Base-by-base conservation (phyloP, 768 basidiomycete genomes). In the Lentinus tigrinus region DNA sequence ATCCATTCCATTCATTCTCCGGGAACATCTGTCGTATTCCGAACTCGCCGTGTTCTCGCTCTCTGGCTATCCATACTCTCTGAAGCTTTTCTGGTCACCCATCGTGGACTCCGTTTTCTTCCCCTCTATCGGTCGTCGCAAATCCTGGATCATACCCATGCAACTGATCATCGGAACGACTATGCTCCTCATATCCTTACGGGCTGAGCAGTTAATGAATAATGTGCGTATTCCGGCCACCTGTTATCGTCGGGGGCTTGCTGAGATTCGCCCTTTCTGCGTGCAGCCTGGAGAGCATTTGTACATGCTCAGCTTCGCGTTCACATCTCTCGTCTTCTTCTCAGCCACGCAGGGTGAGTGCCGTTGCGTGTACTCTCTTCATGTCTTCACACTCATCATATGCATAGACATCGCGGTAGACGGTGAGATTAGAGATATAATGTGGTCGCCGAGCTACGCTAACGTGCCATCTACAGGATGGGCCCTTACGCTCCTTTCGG, bases 111-210 rank as follows among this genome's bases (percentile, higher is more conserved):
- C 96, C 2, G 77, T 89, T 62, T 99, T 89, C 72, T 78, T 89
- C 66, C 75, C 84, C 37, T 87, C 84, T 40, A 64, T 95, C 61
- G 97, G 97, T n/a, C 87, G 97, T 49, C 81, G 97, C 62, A 99
- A 98, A 73, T 95, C 93, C 60, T 99, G 97, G 97, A 98, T 99
- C 64, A 88, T 98, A 61, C 97, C 97, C 43, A 97, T 99, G 81
- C 97, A 99, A 71, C 70, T 87, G 31, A 85, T 94, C 62, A 90
- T 98, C 49, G 97, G 94, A 40, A 78, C 82, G 40, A 75, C 94
- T 58, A 91, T 93, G 89, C 66, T 91, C 37, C 87, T 85, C 65
- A 86, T 93, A 59, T 89, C 91, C 5, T 70, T 82, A 54, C 85
- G 89, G 64, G 87, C 88, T 7, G 81, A 93, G 66, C 81, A 81